Evolutionary conservation across 179 eudicot genomes (phyloP).

Genomic region (Amaranthus tricolor): DNA sequence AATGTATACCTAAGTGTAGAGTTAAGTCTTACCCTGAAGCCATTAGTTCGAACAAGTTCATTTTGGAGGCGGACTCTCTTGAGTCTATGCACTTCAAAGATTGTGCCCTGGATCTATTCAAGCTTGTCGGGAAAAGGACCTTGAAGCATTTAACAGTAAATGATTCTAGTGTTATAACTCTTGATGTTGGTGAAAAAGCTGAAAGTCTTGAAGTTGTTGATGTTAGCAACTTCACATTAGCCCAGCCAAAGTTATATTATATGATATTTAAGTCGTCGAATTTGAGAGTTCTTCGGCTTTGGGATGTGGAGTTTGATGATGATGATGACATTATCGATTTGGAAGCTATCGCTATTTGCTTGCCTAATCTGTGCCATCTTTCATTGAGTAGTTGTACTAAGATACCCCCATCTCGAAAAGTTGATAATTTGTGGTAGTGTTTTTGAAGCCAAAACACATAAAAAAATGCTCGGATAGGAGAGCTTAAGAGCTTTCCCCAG

Average conservation of each 20-base stretch:
- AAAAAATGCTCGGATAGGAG: conserved; percentile 28
- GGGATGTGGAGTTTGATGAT: conserved; percentile 80
- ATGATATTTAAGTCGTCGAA: conserved; percentile 65
- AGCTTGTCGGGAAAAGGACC: conserved; percentile 61
- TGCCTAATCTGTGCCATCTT: conserved; percentile 50
- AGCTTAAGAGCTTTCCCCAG: too few species aligned
- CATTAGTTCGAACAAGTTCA: conserved; percentile 79
- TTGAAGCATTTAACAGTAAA: conserved; percentile 57
- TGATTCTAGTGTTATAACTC: conserved; percentile 77
- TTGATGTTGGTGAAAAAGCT: conserved; percentile 60
- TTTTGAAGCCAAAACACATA: conserved; percentile 64
- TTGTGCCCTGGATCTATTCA: conserved; percentile 66
- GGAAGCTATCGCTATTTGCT: conserved; percentile 57
- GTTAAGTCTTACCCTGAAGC: conserved; percentile 66
- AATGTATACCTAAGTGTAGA: conserved; percentile 73
- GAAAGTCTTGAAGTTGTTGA: conserved; percentile 72
- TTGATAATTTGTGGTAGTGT: conserved; percentile 63
- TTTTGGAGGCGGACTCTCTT: conserved; percentile 74
- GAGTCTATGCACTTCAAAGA: conserved; percentile 87
- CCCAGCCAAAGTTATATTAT: conserved; percentile 64
- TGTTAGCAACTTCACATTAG: conserved; percentile 70
- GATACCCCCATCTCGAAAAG: conserved; percentile 63
- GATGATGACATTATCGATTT: conserved; percentile 74
- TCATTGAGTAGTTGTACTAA: conserved; percentile 52
- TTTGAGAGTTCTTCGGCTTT: conserved; percentile 65